These are phyloP conservation scores for Cercospora canescens DNA, from an alignment of 2,329 filamentous ascomycete genomes.

Conservation along the genomic window DNA sequence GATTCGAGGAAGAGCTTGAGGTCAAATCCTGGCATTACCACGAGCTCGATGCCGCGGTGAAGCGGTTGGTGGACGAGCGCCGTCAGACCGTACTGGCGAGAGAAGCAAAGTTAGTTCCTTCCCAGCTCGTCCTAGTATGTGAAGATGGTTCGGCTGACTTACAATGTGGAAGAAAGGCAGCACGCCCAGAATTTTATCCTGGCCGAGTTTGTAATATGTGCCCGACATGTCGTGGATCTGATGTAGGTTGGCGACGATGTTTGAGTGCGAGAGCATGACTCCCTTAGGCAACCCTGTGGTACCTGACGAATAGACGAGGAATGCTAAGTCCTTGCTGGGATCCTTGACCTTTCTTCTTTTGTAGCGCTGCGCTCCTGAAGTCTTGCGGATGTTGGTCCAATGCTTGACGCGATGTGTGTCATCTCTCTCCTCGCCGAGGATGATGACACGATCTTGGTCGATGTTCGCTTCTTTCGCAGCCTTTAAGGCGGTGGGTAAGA, in stretches of 20 bases:
- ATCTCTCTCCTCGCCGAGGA: constrained; percentile 71
- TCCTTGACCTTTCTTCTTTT: constrained; percentile 59
- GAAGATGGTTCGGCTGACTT: neutral
- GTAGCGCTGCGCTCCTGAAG: constrained; percentile 58
- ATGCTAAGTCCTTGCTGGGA: constrained; percentile 72
- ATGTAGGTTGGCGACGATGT: constrained; percentile 72
- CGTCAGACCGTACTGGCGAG: constrained; percentile 66
- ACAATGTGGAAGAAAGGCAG: constrained; percentile 84
- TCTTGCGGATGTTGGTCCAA: constrained; percentile 68
- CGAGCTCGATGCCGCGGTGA: constrained; percentile 63
- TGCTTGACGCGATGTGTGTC: constrained; percentile 62
- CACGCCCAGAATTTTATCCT: constrained; percentile 74
- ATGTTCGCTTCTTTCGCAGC: constrained; percentile 72
- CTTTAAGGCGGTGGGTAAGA: constrained; percentile 63
- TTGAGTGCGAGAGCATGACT: constrained; percentile 80
- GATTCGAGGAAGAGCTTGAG: constrained; percentile 74
- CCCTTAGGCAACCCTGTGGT: constrained; percentile 92
- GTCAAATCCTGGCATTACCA: constrained; percentile 79
- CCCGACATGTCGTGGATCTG: constrained; percentile 55
- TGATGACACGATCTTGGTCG: constrained; percentile 66
- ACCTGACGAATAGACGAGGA: constrained; percentile 84
- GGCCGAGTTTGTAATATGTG: constrained; percentile 47
- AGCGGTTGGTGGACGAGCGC: constrained; percentile 70
- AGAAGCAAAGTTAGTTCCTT: neutral
- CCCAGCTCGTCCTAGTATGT: neutral